phyloP scores from a whole-genome alignment of 805 yeast genomes.

The Lipomyces oligophaga region DNA sequence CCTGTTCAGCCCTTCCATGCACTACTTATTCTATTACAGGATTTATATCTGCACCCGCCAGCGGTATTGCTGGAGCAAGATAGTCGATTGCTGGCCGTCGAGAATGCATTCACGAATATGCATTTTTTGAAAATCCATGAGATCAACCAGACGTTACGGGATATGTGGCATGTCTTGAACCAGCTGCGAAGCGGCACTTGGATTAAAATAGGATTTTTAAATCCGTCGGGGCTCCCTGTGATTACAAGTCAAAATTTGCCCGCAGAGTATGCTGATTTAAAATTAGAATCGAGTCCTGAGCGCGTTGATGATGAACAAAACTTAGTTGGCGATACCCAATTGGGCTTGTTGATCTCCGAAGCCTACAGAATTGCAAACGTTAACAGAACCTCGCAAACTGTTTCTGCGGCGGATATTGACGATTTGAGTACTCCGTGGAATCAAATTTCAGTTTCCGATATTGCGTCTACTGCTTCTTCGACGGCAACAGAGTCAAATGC shows the following conservation, averaged over 20 bases:
- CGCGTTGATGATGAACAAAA: not conserved
- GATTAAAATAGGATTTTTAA: conserved; percentile 14
- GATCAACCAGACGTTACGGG: conserved; percentile 7
- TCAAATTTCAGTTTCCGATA: not conserved
- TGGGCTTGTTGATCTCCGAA: conserved; percentile 2
- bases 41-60: conserved; percentile 14
- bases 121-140: conserved; percentile 14
- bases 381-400: not conserved
- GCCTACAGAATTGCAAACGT: not conserved
- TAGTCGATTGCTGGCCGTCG: conserved; percentile 9
- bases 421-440: not conserved
- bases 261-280: conserved; percentile 10
- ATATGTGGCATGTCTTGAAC: conserved; percentile 15
- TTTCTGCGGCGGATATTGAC: not conserved
- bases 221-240: conserved; percentile 20
- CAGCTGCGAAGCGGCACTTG: conserved; percentile 21
- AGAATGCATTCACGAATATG: conserved; percentile 8
- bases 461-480: conserved; percentile 2
- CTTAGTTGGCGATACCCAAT: not conserved
- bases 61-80: conserved; percentile 3
- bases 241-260: conserved; percentile 12
- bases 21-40: conserved; percentile 15
- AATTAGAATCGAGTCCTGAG: not conserved
- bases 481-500: not conserved
- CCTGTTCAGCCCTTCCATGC: conserved; percentile 20